Percentiles rank a stretch among this genome's conserved stretches.
Evolutionary conservation across 139 green algal species (phyloP).

Genomic region (Chlorella sorokiniana): DNA sequence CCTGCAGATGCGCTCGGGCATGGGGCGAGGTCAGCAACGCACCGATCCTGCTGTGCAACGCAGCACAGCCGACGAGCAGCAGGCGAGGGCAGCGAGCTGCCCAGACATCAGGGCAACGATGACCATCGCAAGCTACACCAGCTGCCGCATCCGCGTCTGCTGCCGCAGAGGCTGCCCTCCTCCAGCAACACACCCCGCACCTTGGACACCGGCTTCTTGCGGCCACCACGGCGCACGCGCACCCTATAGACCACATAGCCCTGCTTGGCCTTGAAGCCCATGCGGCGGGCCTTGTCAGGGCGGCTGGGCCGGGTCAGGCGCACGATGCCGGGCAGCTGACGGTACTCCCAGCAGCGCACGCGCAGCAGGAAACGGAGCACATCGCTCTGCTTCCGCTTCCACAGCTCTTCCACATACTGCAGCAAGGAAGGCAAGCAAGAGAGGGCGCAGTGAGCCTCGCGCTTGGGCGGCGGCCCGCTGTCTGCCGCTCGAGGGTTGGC

Average conservation of each 20-base stretch:
- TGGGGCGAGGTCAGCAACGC: too few relatives aligned
- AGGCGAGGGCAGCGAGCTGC: too few relatives aligned
- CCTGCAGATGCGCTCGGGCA: conserved; percentile 73
- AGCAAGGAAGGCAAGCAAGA: not conserved
- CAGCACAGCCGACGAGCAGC: too few relatives aligned
- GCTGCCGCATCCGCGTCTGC: not conserved
- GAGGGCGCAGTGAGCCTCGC: not conserved
- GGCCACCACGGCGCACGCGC: conserved; percentile 93
- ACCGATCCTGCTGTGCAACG: too few relatives aligned
- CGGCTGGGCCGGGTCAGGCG: conserved; percentile 87
- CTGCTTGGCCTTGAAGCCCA: conserved; percentile 99
- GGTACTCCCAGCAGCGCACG: conserved; percentile 99
- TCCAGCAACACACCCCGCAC: conserved; percentile 41
- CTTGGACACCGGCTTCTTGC: conserved; percentile 97
- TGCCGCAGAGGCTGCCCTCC: not conserved
- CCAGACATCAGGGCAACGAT: too few relatives aligned
- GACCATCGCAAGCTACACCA: too few relatives aligned
- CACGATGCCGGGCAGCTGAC: conserved; percentile 92
- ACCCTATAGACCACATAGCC: conserved; percentile 97
- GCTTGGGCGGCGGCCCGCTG: not conserved
- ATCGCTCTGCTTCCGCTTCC: conserved; percentile 99
- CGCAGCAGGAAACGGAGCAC: conserved; percentile 98
- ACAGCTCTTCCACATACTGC: conserved; percentile 96
- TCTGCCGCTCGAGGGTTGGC: not conserved
- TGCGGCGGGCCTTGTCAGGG: conserved; percentile 95